Conservation (phyloP, 148 eudicot genomes). For the Silene latifolia region DNA sequence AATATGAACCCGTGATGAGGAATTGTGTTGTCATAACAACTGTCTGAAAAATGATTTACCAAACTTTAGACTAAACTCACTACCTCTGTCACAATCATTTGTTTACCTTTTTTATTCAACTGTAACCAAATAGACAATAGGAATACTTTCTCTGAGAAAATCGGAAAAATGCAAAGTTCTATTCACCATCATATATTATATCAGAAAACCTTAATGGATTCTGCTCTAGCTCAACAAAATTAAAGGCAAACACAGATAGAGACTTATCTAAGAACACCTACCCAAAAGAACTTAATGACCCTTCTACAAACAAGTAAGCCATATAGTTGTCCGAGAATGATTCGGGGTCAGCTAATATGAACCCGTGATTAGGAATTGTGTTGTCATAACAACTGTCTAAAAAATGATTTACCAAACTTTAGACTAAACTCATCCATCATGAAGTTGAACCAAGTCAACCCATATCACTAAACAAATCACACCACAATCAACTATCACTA, state of each 20-base stretch:
- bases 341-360: neutral
- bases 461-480: conserved; percentile 22
- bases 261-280: no score
- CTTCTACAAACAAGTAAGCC: neutral
- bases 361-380: neutral
- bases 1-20: no score
- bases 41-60: no score
- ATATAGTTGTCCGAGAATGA: neutral
- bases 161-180: neutral
- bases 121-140: no score
- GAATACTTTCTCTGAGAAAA: neutral
- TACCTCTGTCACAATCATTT: no score
- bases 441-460: conserved; percentile 33
- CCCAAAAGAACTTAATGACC: neutral
- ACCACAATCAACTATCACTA: conserved; percentile 18
- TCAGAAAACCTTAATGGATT: neutral
- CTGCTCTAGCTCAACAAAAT: neutral
- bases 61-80: no score
- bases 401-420: conserved; percentile 9
- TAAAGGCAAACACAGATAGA: neutral
- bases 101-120: no score
- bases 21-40: no score
- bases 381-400: neutral
- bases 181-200: conserved; percentile 6
- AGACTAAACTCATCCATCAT: conserved; percentile 7